Conservation (phyloP, 2,329 filamentous ascomycete species). For the Talaromyces sp. region DNA sequence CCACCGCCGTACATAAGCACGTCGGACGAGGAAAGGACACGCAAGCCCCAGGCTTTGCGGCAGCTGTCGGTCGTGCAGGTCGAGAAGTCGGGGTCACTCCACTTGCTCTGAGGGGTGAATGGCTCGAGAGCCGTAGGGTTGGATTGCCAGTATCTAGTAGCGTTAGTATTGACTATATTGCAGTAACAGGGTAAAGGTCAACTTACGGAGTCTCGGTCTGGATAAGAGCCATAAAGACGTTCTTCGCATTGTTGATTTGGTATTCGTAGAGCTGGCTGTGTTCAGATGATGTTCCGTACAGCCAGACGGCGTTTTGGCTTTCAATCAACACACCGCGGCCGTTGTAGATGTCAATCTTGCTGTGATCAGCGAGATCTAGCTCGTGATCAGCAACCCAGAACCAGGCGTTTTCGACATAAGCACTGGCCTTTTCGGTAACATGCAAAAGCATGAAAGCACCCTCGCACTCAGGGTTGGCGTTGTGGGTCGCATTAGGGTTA, state of each 20-base stretch:
- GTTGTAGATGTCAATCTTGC: constrained; percentile 72
- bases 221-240: constrained; percentile 77
- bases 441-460: constrained; percentile 66
- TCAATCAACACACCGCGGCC: constrained; percentile 80
- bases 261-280: constrained; percentile 70
- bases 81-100: constrained; percentile 61
- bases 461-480: constrained; percentile 62
- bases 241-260: constrained; percentile 70
- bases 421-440: constrained; percentile 53
- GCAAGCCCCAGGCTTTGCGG: constrained; percentile 73
- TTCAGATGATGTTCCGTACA: constrained; percentile 68
- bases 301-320: constrained; percentile 73
- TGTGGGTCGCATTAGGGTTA: constrained; percentile 59
- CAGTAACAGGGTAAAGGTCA: background rate
- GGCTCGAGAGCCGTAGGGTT: constrained; percentile 66
- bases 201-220: constrained; percentile 83
- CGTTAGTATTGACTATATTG: background rate
- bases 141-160: constrained; percentile 63
- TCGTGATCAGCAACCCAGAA: constrained; percentile 90
- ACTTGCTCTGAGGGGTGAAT: constrained; percentile 30
- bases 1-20: constrained; percentile 69
- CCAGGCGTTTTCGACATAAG: constrained; percentile 86
- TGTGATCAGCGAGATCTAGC: constrained; percentile 67
- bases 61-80: constrained; percentile 55
- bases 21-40: constrained; percentile 63